Base-by-base conservation (phyloP, 2,329 filamentous ascomycete genomes). In the Chaetomiaceae sp. region DNA sequence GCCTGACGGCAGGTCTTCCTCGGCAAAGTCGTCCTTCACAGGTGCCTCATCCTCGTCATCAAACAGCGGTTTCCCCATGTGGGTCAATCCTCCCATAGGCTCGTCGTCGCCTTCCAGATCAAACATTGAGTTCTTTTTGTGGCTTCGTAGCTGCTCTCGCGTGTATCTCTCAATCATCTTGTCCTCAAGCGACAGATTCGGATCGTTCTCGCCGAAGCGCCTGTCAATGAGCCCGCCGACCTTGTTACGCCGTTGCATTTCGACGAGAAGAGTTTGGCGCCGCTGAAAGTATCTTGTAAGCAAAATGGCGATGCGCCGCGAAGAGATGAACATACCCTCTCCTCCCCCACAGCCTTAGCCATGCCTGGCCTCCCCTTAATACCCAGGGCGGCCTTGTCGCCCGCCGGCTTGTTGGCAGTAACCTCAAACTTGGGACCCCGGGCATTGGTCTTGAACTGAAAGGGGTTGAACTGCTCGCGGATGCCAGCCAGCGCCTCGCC, bases 391-490 rank as follows among this genome's bases (percentile, higher is more conserved):
- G 76, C 74, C 65, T 75, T 75, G 45, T 74, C 74, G 27, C 71
- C 71, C 11, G 73, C 71, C 5, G 80, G 76, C 53, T 81, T 80
- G 58, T 81, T 82, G 48, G 79, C 91, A 0, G 88, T 90, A 40
- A 91, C 86, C 38, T 92, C 85, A 60, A 95, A 95, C 65, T 97
- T 97, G 52, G 84, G 84, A 0, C 85, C 87, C 55, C 86, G 80
- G 1, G 85, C 78, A 36, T 86, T 84, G 54, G 87, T 83, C 71
- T 95, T 95, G 68, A 96, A 82, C 67, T 99, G 94, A 71, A 99
- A 99, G 0, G 94, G 94, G 69, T 99, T 99, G 80, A 97, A 97
- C 62, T 91, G 87, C 65, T 97, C 91, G 66, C 94, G 87, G 67
- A 99, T 96, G 53, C 82, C 83, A 62, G 88, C 84, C 58, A 99